Percentiles rank a stretch among this genome's conserved stretches.
Evolutionary conservation across 305 asterid species (phyloP).

Genomic region (Fraxinus floribunda): DNA sequence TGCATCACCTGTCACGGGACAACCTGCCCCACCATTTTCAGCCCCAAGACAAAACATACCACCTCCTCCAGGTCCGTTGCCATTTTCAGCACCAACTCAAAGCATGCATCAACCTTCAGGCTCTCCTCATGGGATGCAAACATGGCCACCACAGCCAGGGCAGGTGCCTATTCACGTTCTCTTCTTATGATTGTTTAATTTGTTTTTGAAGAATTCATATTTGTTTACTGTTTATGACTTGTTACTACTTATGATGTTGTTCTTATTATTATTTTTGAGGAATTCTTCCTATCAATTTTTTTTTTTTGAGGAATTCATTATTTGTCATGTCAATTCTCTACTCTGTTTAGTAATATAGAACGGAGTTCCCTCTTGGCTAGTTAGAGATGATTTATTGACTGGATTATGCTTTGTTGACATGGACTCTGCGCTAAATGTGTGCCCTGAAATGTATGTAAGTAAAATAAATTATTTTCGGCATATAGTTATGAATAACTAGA

Average conservation of each 20-base stretch:
- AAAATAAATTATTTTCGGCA: neutral
- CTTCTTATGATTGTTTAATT: neutral
- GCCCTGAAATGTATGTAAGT: neutral
- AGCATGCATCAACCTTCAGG: slow-evolving; percentile 54
- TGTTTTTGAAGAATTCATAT: slow-evolving; percentile 1
- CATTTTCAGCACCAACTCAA: slow-evolving; percentile 56
- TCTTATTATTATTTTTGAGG: neutral
- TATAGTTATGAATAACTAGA: neutral
- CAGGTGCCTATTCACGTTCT: slow-evolving; percentile 48
- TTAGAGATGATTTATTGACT: neutral
- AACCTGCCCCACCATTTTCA: slow-evolving; percentile 61
- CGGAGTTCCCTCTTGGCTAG: neutral
- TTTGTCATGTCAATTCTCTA: neutral
- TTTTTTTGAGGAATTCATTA: neutral
- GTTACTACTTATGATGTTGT: neutral
- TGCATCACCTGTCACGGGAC: slow-evolving; percentile 51
- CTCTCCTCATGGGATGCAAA: slow-evolving; percentile 68
- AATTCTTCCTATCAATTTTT: neutral
- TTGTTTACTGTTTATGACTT: slow-evolving; percentile 2
- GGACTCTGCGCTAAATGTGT: neutral
- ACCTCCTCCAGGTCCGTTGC: slow-evolving; percentile 73
- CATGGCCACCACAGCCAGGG: slow-evolving; percentile 71
- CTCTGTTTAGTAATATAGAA: neutral
- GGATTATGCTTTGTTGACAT: neutral
- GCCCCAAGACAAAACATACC: slow-evolving; percentile 46